These are phyloP conservation scores for Aspergillus ochraceus DNA, from an alignment of 2,329 filamentous ascomycete species.

Conservation along the genomic window DNA sequence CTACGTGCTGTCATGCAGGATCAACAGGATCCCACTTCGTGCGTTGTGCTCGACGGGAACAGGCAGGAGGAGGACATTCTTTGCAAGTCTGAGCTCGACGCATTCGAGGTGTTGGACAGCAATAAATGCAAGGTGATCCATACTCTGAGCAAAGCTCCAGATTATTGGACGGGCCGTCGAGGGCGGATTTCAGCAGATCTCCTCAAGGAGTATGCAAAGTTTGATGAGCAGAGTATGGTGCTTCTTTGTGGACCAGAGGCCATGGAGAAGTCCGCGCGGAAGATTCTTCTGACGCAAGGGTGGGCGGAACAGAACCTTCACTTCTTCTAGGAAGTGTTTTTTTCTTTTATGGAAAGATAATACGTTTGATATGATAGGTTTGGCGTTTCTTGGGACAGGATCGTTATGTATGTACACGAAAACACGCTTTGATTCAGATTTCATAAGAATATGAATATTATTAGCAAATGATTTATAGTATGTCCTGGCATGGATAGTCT, in stretches of 20 bases:
- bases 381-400: background rate
- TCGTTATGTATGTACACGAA: background rate
- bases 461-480: background rate
- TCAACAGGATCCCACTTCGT: conserved; percentile 62
- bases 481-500: no score
- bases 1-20: conserved; percentile 72
- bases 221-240: conserved; percentile 60
- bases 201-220: conserved; percentile 56
- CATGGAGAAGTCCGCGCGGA: conserved; percentile 67
- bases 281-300: conserved; percentile 60
- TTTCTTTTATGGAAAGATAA: background rate
- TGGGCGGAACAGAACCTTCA: conserved; percentile 73
- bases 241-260: conserved; percentile 77
- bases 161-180: conserved; percentile 65
- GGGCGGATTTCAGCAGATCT: conserved; percentile 68
- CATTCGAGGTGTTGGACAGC: conserved; percentile 54
- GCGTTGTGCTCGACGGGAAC: conserved; percentile 78
- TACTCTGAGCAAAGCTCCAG: conserved; percentile 64
- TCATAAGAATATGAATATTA: background rate
- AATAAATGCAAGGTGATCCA: conserved; percentile 64
- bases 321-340: conserved; percentile 62
- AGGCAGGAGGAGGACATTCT: conserved; percentile 78
- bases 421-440: background rate
- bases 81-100: conserved; percentile 70
- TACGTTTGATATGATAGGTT: no score